Evolutionary conservation across 2,329 filamentous ascomycete genomes (phyloP), one percentile per base, ranked within the genome.

Genomic region (Calcarisporium arbuscula): DNA sequence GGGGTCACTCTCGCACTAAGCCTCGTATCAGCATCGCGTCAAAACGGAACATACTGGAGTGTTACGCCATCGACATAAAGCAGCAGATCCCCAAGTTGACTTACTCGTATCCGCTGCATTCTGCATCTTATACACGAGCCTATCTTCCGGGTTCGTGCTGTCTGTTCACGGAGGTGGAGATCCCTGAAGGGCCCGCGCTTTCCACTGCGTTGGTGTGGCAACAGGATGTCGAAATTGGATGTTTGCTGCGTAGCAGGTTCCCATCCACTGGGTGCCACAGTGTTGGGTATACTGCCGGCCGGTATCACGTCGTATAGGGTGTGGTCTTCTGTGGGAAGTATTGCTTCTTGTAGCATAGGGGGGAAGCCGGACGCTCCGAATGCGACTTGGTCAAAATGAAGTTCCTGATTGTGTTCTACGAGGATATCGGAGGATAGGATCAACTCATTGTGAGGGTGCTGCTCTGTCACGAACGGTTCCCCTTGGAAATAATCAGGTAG

Each of bases 91-190:
- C 18, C 12, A 29, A 22, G 20, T 38, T 14, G 22, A 59, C 72
- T 65, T 53, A 78, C 74, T 31, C 75, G 66, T 45, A 79, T 77
- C 28, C 74, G 65, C 44, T 79, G 75, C 71, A 78, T 77, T 32
- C 72, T 65, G 42, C 75, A 80, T 28, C 74, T 63, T 38, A 79
- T 70, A 46, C 75, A 80, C 15, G 71, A 75, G 8, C 73, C 74
- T 14, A 74, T 70, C 35, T 68, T 70, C 39, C 75, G 64, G 3
- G 74, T 78, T 36, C 68, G 61, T 1, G 75, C 75, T 1, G 74
- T 79, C 43, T 68, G 61, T 40, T 72, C 62, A 17, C 73, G 65
- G 19, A 68, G 60, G 8, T 56, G 56, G n/a, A 62, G 58, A 33
- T 72, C 68, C 39, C 65, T 71, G 53, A 78, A 79, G 3, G 72